phyloP scores from a whole-genome alignment of 2,329 filamentous ascomycete genomes.

The Penicillium sp. region DNA sequence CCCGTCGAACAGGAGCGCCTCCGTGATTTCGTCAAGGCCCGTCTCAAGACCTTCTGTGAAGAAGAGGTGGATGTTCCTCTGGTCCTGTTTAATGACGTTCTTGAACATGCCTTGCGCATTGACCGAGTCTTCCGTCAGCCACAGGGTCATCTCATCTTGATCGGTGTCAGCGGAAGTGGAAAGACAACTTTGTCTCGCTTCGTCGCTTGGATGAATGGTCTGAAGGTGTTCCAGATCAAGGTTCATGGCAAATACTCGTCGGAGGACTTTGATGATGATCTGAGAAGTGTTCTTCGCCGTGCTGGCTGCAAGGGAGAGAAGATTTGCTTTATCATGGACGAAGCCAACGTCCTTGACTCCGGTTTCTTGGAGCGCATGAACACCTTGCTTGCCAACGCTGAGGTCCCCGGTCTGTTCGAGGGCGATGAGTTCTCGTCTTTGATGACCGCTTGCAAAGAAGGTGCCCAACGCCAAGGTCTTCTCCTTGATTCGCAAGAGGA shows the following conservation, averaged over 20 bases:
- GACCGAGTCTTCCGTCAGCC: constrained; percentile 98
- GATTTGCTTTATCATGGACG: constrained; percentile 99
- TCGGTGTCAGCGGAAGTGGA: constrained; percentile 96
- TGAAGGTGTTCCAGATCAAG: constrained; percentile 99
- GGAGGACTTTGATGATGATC: constrained; percentile 97
- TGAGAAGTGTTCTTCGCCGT: constrained; percentile 87
- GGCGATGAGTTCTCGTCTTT: constrained; percentile 98
- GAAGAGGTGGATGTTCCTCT: constrained; percentile 98
- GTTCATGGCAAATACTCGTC: constrained; percentile 98
- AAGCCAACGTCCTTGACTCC: constrained; percentile 96
- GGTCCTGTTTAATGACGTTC: constrained; percentile 98
- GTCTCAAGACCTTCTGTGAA: constrained; percentile 97
- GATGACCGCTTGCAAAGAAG: constrained; percentile 99
- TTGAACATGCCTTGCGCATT: constrained; percentile 97
- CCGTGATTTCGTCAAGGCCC: constrained; percentile 94
- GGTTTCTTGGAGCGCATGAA: constrained; percentile 99
- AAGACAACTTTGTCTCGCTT: constrained; percentile 98
- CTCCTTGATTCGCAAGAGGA: constrained; percentile 97
- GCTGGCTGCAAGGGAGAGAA: constrained; percentile 98
- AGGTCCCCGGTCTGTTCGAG: constrained; percentile 97
- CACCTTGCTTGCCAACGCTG: constrained; percentile 96
- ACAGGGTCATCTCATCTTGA: constrained; percentile 95
- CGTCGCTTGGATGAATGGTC: constrained; percentile 99
- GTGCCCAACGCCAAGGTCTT: constrained; percentile 90
- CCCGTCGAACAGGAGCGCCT: constrained; percentile 94